Percentiles rank a stretch among this genome's conserved stretches.
Evolutionary conservation across 495 filamentous ascomycete genomes (phyloP).

Genomic region (Aspergillus taichungensis): DNA sequence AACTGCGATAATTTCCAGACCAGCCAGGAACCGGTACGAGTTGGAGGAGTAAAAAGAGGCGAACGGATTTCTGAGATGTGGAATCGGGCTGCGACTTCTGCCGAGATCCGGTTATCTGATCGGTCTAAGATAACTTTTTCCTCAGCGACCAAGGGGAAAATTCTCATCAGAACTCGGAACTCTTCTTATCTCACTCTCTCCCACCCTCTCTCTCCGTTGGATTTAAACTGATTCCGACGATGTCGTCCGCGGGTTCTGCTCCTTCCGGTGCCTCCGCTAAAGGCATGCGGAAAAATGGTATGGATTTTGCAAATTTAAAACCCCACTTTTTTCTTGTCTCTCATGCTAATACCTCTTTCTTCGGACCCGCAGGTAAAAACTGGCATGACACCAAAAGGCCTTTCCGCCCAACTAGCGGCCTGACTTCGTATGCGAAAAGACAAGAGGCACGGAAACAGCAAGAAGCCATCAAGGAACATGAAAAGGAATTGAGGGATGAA

Average conservation of each 20-base stretch:
- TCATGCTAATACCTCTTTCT: conserved; percentile 10
- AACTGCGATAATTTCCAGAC: conserved; percentile 10
- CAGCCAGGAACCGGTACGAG: conserved; percentile 7
- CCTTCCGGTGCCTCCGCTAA: conserved; percentile 13
- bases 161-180: conserved; percentile 1
- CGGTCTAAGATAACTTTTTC: conserved; percentile 31
- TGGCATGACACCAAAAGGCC: conserved; percentile 77
- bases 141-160: conserved; percentile 11
- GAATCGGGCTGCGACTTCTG: conserved; percentile 14
- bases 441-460: conserved; percentile 53
- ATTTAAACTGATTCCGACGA: conserved; percentile 4
- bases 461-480: conserved; percentile 71
- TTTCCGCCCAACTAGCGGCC: conserved; percentile 74
- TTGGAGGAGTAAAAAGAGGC: background rate
- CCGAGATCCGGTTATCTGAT: conserved; percentile 35
- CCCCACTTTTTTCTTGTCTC: conserved; percentile 7
- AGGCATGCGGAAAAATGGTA: conserved; percentile 43
- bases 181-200: background rate
- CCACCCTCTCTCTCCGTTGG: background rate
- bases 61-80: conserved; percentile 7
- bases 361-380: conserved; percentile 66
- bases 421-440: conserved; percentile 71
- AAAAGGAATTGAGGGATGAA: conserved; percentile 92
- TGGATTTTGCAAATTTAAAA: background rate
- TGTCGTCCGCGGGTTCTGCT: conserved; percentile 17